Base-by-base conservation (phyloP, 2,329 filamentous ascomycete species). In the Clathrospora elynae region DNA sequence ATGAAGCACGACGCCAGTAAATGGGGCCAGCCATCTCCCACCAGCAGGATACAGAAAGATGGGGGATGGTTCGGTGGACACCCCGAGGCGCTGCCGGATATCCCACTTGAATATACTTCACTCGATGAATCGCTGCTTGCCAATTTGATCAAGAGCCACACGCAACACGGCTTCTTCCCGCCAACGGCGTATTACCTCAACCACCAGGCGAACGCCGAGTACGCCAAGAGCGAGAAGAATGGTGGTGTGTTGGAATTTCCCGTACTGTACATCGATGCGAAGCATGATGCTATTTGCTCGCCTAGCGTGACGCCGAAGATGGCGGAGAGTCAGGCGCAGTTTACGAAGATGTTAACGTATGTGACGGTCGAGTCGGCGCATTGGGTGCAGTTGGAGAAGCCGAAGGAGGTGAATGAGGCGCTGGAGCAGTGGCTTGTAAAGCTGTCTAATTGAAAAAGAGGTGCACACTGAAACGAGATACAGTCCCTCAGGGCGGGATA, bases 131-230 rank as follows among this genome's bases (percentile, higher is more conserved):
- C 57, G 1, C 38, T 64, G 1, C 63, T 61, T 37, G 43, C 55
- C 6, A 58, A 55, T 11, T 41, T 71, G 3, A 53, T 67, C 2
- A 48, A 51, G 13, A 70, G 68, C 11, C 71, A 74, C 57, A 52
- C 72, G 49, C 64, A 62, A 48, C 71, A 71, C 4, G 73, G 74
- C 0, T 72, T 71, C 44, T 73, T 66, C 50, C 59, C 66, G 1
- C 59, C 68, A 1, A 66, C 63, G 17, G 66, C 71, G 0, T 74
- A 69, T 49, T 78, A 78, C 42, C 45, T 72, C 23, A 73, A 78
- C 48, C 71, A 75, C 46, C 59, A 67, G 5, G 59, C 53, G 9
- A 78, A 79, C 39, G 53, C 49, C 2, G 66, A 64, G 25, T 78
- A 74, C 53, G 68, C 66, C 5, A 67, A 69, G 13, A 64, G 67